Base-by-base conservation (phyloP, 2,329 filamentous ascomycete species). In the Clarireedia paspali region DNA sequence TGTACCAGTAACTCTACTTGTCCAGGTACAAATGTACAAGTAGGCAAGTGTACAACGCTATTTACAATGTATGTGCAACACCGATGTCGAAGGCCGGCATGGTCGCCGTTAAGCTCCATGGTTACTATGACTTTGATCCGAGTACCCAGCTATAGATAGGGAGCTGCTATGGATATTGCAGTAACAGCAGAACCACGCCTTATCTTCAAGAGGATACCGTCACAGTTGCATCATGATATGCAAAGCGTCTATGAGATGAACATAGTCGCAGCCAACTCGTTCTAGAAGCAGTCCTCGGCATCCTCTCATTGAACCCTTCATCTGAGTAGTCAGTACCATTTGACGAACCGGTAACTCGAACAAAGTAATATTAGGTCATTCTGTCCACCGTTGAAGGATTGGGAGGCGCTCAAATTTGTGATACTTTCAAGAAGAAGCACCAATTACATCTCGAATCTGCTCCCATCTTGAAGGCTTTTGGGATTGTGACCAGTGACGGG, bases 401-500 rank as follows among this genome's bases (percentile, higher is more conserved):
- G 36, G n/a, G 24, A 49, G 38, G 45, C 52, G 52, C 46, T 42
- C 23, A 9, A 36, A 26, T 12, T 24, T 9, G 40, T 44, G 45
- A 49, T 24, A 40, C 20, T 36, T 40, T 24, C 24, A 34, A 54
- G 34, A 14, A 36, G 17, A 50, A 24, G 26, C 24, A 36, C 52
- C 38, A 55, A 55, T 55, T 14, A 50, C 23, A 34, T 49, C 6
- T n/a, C 23, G 14, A 6, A 50, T 44, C 14, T 24, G 20, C 36
- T 24, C 36, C 26, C 45, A 42, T 20, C 20, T 14, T 15, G 26
- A 27, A 50, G 14, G n/a, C 34, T n/a, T 26, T 44, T 53, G 50
- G 57, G 53, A 59, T 26, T 30, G 42, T 46, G 42, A 53, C 23
- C 20, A 46, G 42, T 46, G 42, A 53, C 23, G 24, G 47, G 51